Evolutionary conservation across 129 eudicot genomes (phyloP), one percentile per base, ranked within the genome.

Genomic region (Escallonia herrerae): DNA sequence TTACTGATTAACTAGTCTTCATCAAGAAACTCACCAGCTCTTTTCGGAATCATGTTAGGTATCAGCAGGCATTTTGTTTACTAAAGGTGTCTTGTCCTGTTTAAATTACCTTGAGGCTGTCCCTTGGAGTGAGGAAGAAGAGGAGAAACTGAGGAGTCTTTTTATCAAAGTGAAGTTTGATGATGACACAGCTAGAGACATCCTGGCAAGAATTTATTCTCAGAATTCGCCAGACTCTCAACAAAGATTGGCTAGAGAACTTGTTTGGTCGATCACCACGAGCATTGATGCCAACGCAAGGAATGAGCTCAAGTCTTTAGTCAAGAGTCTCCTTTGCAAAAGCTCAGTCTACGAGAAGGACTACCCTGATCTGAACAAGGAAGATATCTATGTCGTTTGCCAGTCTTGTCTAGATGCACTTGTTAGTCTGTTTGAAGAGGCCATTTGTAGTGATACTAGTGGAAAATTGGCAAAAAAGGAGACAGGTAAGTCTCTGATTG

Each of bases 121-220:
- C 33, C 94, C 94, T 10, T 86, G 94, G 94, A 76, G 77, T 44
- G 94, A 86, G 64, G 94, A 86, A 53, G 94, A 86, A 64, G 88
- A 86, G 65, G 88, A 82, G 76, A 86, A 79, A 73, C 74, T 86
- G 47, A 79, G 76, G 69, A 73, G 57, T 15, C 44, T 86, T 11
- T 82, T 76, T 56, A 67, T 69, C 56, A 82, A 62, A 71, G 56
- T 63, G 14, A 70, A 82, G 50, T 68, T 86, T 57, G 82, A 82
- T 40, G 73, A 79, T 63, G 67, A 66, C 7, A 50, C 66, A 8
- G n/a, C 66, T 66, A 56, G 63, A 61, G 86, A 79, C 68, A 76
- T 86, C 58, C 50, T 72, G 58, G 82, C 82, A 10, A 74, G 94
- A 72, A 83, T 86, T 61, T 58, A 58, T 48, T 53, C 62, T 57